These are phyloP conservation scores for Trichoderma erinaceum DNA, from an alignment of 495 filamentous ascomycete genomes.

Conservation along the genomic window DNA sequence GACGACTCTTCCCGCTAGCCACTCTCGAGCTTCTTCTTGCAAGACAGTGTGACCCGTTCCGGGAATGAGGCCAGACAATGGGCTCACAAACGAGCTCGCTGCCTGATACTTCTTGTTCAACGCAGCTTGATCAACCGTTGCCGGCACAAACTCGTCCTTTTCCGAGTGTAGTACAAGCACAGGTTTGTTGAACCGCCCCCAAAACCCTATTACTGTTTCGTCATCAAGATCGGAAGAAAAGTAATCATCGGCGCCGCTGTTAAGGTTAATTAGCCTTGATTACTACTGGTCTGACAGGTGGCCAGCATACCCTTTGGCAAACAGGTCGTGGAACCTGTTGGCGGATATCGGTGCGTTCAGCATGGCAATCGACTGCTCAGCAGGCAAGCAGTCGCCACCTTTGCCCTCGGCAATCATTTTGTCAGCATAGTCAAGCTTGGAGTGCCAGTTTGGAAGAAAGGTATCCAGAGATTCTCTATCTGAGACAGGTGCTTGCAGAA, in stretches of 20 bases:
- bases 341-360: slow-evolving; percentile 58
- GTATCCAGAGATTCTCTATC: slow-evolving; percentile 64
- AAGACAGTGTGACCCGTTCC: slow-evolving; percentile 39
- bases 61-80: slow-evolving; percentile 36
- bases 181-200: slow-evolving; percentile 52
- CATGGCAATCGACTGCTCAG: slow-evolving; percentile 41
- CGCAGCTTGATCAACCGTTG: slow-evolving; percentile 53
- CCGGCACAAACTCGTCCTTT: slow-evolving; percentile 64
- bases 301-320: slow-evolving; percentile 43
- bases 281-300: neutral
- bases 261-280: slow-evolving; percentile 17
- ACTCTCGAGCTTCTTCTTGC: slow-evolving; percentile 28
- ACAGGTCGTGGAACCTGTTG: slow-evolving; percentile 60
- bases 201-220: slow-evolving; percentile 51
- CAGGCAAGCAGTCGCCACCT: slow-evolving; percentile 53
- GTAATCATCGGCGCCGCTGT: slow-evolving; percentile 75
- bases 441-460: slow-evolving; percentile 40
- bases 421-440: slow-evolving; percentile 48
- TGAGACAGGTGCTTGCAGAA: slow-evolving; percentile 75
- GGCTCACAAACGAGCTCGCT: slow-evolving; percentile 28
- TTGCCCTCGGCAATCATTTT: slow-evolving; percentile 46
- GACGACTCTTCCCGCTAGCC: slow-evolving; percentile 33
- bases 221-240: slow-evolving; percentile 76
- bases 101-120: slow-evolving; percentile 58
- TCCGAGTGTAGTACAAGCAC: slow-evolving; percentile 64